Conservation (phyloP, 2,329 filamentous ascomycete species). For the Eutypa lata region DNA sequence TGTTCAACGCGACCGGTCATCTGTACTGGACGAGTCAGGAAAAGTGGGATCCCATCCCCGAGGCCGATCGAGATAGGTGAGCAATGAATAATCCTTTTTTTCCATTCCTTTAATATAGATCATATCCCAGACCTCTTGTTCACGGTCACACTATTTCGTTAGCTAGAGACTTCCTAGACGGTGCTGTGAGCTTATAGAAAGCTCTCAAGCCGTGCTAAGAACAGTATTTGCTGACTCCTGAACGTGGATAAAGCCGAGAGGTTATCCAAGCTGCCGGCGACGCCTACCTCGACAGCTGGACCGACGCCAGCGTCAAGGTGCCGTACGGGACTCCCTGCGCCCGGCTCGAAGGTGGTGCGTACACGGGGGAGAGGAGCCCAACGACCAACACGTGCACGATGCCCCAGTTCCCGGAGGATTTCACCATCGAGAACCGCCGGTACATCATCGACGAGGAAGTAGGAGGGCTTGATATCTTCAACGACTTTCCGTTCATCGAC, state of each 20-base stretch:
- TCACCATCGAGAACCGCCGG: slow-evolving; percentile 23
- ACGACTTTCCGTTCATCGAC: slow-evolving; percentile 28
- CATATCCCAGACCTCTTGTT: no score
- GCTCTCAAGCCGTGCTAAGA: no score
- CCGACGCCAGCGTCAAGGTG: slow-evolving; percentile 18
- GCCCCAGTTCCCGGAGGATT: slow-evolving; percentile 24
- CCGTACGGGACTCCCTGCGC: slow-evolving; percentile 29
- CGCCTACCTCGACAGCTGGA: slow-evolving; percentile 27
- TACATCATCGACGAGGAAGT: slow-evolving; percentile 30
- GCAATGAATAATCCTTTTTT: no score
- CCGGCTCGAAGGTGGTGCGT: slow-evolving; percentile 27
- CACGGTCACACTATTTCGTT: no score
- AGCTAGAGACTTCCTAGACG: no score
- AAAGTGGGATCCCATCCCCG: slow-evolving; percentile 14
- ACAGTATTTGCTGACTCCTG: no score
- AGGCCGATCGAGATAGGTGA: slow-evolving; percentile 8
- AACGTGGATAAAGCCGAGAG: no score
- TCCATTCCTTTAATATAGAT: no score
- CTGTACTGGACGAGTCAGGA: slow-evolving; percentile 10
- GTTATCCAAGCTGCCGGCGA: slow-evolving; percentile 21
- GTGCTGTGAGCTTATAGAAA: no score
- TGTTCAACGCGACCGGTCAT: slow-evolving; percentile 11
- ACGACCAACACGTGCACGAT: slow-evolving; percentile 24
- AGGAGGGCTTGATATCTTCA: slow-evolving; percentile 27
- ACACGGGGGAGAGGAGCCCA: slow-evolving; percentile 17